Evolutionary conservation across 208 protist species (phyloP).

Genomic region (Leishmania aethiopica): DNA sequence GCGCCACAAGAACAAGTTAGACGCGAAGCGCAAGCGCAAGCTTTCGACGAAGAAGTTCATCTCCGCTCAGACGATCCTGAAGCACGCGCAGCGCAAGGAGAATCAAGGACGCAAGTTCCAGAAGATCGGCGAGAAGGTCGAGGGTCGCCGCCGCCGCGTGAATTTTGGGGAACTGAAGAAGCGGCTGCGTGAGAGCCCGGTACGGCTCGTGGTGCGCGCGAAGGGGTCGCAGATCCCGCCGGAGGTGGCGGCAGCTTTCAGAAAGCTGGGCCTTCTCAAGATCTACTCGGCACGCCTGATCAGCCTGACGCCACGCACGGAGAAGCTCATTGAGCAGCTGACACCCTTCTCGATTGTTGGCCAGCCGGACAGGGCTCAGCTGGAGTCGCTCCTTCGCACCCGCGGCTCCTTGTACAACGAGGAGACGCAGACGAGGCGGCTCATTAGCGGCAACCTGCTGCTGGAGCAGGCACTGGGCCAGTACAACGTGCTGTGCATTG

Average conservation of each 20-base stretch:
- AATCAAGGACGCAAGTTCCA: slow-evolving; percentile 67
- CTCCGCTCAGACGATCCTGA: slow-evolving; percentile 82
- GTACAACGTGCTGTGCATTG: slow-evolving; percentile 89
- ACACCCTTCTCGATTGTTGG: slow-evolving; percentile 82
- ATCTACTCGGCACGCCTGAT: slow-evolving; percentile 84
- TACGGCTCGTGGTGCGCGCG: slow-evolving; percentile 79
- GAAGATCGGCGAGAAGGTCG: slow-evolving; percentile 81
- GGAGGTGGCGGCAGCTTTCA: slow-evolving; percentile 74
- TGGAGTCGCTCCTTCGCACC: slow-evolving; percentile 84
- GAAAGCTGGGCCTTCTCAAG: slow-evolving; percentile 66
- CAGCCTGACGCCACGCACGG: slow-evolving; percentile 48
- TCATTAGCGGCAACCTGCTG: slow-evolving; percentile 90
- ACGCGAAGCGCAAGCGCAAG: slow-evolving; percentile 85
- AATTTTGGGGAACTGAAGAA: slow-evolving; percentile 35
- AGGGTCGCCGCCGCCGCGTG: slow-evolving; percentile 45
- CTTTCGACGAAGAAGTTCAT: slow-evolving; percentile 89
- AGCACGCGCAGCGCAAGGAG: slow-evolving; percentile 81
- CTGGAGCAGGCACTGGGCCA: slow-evolving; percentile 85
- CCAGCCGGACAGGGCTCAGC: slow-evolving; percentile 69
- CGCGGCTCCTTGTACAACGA: slow-evolving; percentile 78
- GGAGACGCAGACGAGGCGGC: slow-evolving; percentile 63
- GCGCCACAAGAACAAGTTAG: slow-evolving; percentile 82
- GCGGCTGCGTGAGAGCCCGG: slow-evolving; percentile 48
- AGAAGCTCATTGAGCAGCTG: slow-evolving; percentile 79
- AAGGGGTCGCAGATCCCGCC: slow-evolving; percentile 80